Percentiles rank a stretch among this genome's conserved stretches.
Conservation (phyloP, 1,139 yeast genomes). For the Yamadazyma buinensis region DNA sequence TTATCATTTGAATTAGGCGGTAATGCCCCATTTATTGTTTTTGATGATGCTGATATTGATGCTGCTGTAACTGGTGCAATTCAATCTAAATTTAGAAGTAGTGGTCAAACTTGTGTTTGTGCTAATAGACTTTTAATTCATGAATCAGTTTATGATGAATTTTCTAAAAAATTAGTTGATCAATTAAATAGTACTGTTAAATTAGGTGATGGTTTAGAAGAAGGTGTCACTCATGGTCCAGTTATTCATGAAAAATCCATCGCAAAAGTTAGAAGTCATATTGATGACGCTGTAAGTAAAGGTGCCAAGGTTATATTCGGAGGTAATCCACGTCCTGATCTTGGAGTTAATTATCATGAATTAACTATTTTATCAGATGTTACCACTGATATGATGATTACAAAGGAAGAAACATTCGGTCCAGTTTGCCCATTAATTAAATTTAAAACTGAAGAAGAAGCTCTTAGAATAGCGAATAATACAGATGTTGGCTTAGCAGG, state of each 20-base stretch:
- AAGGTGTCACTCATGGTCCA: slow-evolving; percentile 75
- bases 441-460: slow-evolving; percentile 67
- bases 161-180: slow-evolving; percentile 37
- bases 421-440: slow-evolving; percentile 79
- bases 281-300: slow-evolving; percentile 66
- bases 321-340: slow-evolving; percentile 61
- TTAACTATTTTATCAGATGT: slow-evolving; percentile 72
- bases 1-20: slow-evolving; percentile 89
- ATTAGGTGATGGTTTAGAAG: slow-evolving; percentile 73
- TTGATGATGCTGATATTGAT: slow-evolving; percentile 78
- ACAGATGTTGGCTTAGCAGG: slow-evolving; percentile 49
- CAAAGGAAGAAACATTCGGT: slow-evolving; percentile 82
- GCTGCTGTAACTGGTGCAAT: slow-evolving; percentile 73
- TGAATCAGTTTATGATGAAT: slow-evolving; percentile 63
- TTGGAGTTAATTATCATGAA: slow-evolving; percentile 73
- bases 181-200: slow-evolving; percentile 48
- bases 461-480: slow-evolving; percentile 62
- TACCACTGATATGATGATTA: slow-evolving; percentile 58
- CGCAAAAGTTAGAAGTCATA: slow-evolving; percentile 66
- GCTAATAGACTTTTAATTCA: slow-evolving; percentile 81
- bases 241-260: slow-evolving; percentile 66
- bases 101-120: slow-evolving; percentile 91
- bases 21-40: slow-evolving; percentile 87
- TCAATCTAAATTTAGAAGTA: slow-evolving; percentile 58
- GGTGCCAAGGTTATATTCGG: slow-evolving; percentile 67